Evolutionary conservation across 768 basidiomycete species (phyloP), one percentile per base, ranked within the genome.

Genomic region (Candolleomyces eurysporus): DNA sequence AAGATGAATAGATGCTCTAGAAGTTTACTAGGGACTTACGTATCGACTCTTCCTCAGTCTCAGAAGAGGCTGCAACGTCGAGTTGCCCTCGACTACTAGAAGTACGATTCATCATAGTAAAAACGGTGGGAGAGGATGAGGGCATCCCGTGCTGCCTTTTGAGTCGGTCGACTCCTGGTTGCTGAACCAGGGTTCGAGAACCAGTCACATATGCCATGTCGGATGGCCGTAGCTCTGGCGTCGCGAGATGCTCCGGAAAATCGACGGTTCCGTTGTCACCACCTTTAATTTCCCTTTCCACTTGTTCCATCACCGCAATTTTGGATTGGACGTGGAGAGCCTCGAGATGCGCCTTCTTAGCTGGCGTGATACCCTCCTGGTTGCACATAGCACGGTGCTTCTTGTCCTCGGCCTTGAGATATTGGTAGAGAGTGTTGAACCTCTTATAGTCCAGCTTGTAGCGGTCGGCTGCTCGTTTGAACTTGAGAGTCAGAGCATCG

Each of bases 371-470:
- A 16, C 61, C 62, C 7, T 69, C 60, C 48, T 66, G 71, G n/a
- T 69, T 69, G 16, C 63, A 56, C 43, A 71, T 64, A 11, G 74
- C 67, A 3, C 66, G 66, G 39, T 73, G 69, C n/a, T 69, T 61
- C 17, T 67, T 69, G 14, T 75, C 65, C 43, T 80, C 73, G 36
- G 63, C 66, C 51, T 75, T 75, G 5, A 83, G 64, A 80, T 78
- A 84, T 31, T 69, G 63, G 55, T 79, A 79, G 65, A 83, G 76
- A 16, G 65, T 67, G 48, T 71, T 71, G 84, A 84, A 88, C 60
- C 77, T 81, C 68, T 79, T 79, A 71, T 79, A 85, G 67, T 89
- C 83, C 19, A 63, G 61, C 61, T 81, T 78, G 69, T 84, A 84
- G 19, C 78, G 79, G 21, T 70, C 74, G 11, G 77, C 77, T 13